Evolutionary conservation across 1,139 yeast genomes (phyloP), one percentile per base, ranked within the genome.

Genomic region (Yamadazyma taylorii): DNA sequence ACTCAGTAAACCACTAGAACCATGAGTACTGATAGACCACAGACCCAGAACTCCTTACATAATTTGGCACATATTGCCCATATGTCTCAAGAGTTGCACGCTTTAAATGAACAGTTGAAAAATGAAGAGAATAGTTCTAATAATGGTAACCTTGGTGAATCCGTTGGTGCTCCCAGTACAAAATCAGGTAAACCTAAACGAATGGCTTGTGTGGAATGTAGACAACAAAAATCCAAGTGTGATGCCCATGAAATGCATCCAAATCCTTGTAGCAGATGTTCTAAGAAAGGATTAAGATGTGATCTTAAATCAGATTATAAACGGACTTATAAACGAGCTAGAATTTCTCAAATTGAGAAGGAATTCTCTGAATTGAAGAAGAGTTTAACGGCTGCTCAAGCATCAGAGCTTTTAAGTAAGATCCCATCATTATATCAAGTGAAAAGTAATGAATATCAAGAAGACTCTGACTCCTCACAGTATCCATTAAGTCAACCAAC

Each of bases 181-280:
- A 58, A 58, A 41, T 30, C 53, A 3, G 58, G 56, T 4, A 62
- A 53, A 38, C 54, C 56, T 12, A 82, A 81, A 54, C 74, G 82
- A 44, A 81, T 89, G 58, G 97, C 97, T 0, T 92, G 98, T 66
- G 89, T 87, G 2, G 96, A 90, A 55, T 92, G 98, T 56, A 76
- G 98, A 14, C 98, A 92, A 60, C 98, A 92, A 57, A 92, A 92
- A 61, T 60, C 92, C 17, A 78, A 83, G 47, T 92, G 97, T 62
- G 95, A 88, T 58, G 95, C 96, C 8, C 79, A 75, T 44, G 89
- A 84, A 43, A 73, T 69, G 38, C 78, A 79, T 31, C 96, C 96
- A 0, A 68, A 69, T n/a, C 85, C 96, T 1, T 92, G 98, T 53
- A 68, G 90, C 0, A 67, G 96, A 45, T 92, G 97, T 57, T 54